phyloP scores from a whole-genome alignment of 371 early-diverging fungal genomes.

The Lichtheimia corymbifera region DNA sequence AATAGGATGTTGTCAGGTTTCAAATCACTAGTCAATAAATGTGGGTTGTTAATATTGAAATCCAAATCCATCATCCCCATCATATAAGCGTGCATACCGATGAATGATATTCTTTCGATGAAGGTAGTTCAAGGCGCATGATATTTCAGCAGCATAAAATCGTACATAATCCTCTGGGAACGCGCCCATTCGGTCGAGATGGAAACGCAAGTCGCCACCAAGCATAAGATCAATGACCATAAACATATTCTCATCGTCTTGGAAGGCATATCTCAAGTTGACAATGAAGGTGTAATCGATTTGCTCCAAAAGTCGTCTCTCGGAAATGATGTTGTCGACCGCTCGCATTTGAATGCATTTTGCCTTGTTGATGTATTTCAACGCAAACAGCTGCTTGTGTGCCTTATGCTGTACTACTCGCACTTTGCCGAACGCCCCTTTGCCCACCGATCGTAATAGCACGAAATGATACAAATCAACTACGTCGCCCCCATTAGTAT shows the following conservation, averaged over 20 bases:
- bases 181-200: constrained; percentile 61
- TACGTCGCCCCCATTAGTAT: background rate
- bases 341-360: constrained; percentile 59
- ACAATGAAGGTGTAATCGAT: constrained; percentile 51
- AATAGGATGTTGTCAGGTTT: constrained; percentile 92
- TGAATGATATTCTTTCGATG: constrained; percentile 65
- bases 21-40: constrained; percentile 58
- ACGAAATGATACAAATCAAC: constrained; percentile 69
- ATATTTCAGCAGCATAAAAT: constrained; percentile 77
- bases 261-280: constrained; percentile 77
- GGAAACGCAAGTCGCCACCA: constrained; percentile 87
- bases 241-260: constrained; percentile 77
- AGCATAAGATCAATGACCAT: constrained; percentile 79
- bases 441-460: constrained; percentile 65
- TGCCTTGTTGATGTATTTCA: constrained; percentile 60
- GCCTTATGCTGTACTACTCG: constrained; percentile 85
- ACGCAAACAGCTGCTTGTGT: constrained; percentile 51
- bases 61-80: background rate
- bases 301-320: constrained; percentile 53
- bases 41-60: background rate
- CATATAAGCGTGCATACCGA: constrained; percentile 30
- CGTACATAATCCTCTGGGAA: constrained; percentile 71
- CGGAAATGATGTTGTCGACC: constrained; percentile 55
- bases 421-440: constrained; percentile 78
- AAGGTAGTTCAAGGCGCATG: constrained; percentile 66